These are phyloP conservation scores for Pythium myriotylum DNA, from an alignment of 352 stramenopile genomes.

Conservation along the genomic window DNA sequence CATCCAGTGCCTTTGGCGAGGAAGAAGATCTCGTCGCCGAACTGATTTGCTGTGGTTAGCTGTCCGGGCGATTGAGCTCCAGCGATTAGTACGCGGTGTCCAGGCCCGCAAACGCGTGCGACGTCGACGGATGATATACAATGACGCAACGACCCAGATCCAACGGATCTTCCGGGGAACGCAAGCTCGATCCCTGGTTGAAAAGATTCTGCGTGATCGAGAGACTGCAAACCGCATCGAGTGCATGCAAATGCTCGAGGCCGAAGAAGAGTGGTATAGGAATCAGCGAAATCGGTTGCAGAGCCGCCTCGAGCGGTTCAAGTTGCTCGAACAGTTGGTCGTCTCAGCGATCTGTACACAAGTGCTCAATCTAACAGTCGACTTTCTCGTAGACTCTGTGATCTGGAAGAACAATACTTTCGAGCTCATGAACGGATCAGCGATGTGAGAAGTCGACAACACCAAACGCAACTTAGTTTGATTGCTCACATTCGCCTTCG, in stretches of 20 bases:
- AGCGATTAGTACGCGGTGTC: slow-evolving; percentile 55
- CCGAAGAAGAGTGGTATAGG: slow-evolving; percentile 69
- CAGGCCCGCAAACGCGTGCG: slow-evolving; percentile 45
- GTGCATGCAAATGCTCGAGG: slow-evolving; percentile 70
- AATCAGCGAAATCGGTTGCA: slow-evolving; percentile 61
- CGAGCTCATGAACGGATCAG: slow-evolving; percentile 57
- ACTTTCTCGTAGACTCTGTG: slow-evolving; percentile 40
- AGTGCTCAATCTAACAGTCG: not conserved
- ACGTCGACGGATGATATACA: slow-evolving; percentile 13
- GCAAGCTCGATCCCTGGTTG: slow-evolving; percentile 38
- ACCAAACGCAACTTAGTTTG: not conserved
- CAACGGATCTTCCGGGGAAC: slow-evolving; percentile 74
- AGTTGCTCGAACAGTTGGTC: slow-evolving; percentile 54
- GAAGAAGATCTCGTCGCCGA: slow-evolving; percentile 40
- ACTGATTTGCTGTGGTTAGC: slow-evolving; percentile 60
- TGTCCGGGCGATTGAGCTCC: slow-evolving; percentile 46
- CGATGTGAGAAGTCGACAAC: slow-evolving; percentile 45
- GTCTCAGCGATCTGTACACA: not conserved
- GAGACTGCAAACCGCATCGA: slow-evolving; percentile 68
- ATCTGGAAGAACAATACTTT: slow-evolving; percentile 72
- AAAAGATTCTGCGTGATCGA: slow-evolving; percentile 47
- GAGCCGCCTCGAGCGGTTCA: slow-evolving; percentile 52
- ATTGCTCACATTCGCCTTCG: not conserved
- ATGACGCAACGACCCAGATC: slow-evolving; percentile 48
- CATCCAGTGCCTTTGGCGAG: slow-evolving; percentile 73